Evolutionary conservation across 1,284 basidiomycete species (phyloP).

Genomic region (Rhodotorula sp.): DNA sequence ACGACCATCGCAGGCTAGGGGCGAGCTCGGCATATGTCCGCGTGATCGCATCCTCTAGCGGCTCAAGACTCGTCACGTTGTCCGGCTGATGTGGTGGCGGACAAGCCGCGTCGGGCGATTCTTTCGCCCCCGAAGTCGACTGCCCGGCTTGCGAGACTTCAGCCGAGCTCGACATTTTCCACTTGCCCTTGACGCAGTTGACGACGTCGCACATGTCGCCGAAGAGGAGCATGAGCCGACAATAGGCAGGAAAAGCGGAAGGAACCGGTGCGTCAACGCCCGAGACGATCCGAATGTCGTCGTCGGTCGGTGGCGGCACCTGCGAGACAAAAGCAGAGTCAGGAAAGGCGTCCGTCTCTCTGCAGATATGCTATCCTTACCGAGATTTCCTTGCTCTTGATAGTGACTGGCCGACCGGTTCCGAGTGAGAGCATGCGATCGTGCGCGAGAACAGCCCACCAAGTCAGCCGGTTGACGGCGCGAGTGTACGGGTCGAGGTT

Average conservation of each 20-base stretch:
- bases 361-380: background rate
- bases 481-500: background rate
- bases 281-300: slow-evolving; percentile 7
- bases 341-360: background rate
- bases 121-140: background rate
- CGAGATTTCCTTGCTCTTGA: slow-evolving; percentile 11
- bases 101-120: background rate
- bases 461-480: background rate
- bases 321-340: background rate
- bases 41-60: slow-evolving; percentile 6
- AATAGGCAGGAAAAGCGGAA: slow-evolving; percentile 1
- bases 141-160: background rate
- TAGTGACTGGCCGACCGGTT: background rate
- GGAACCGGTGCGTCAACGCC: background rate
- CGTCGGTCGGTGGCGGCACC: background rate
- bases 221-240: background rate
- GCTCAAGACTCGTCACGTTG: background rate
- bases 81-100: background rate
- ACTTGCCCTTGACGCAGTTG: slow-evolving; percentile 7
- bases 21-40: background rate
- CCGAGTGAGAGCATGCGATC: slow-evolving; percentile 5
- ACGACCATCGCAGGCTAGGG: background rate
- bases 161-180: background rate
- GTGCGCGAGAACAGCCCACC: slow-evolving; percentile 7
- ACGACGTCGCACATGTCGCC: slow-evolving; percentile 5